Conservation (phyloP, 371 early-diverging fungal species). For the Apophysomyces trapeziformis region DNA sequence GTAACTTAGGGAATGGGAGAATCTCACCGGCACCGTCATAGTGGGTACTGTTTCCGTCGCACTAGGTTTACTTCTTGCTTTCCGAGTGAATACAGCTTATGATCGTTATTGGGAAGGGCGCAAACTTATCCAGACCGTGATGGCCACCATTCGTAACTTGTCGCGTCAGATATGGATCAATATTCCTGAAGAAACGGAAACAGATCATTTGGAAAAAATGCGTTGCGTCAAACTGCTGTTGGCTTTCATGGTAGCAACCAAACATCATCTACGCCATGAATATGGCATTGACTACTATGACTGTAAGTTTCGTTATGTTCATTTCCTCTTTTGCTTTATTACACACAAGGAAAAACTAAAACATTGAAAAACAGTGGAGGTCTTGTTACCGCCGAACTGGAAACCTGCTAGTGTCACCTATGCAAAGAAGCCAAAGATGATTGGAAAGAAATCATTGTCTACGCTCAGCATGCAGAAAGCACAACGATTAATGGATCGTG, state of each 20-base stretch:
- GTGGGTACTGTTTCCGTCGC: slow-evolving; percentile 65
- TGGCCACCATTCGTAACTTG: slow-evolving; percentile 62
- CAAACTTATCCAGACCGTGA: slow-evolving; percentile 64
- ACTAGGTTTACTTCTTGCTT: slow-evolving; percentile 75
- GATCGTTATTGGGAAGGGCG: slow-evolving; percentile 81
- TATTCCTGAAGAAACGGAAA: slow-evolving; percentile 47
- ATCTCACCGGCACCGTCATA: slow-evolving; percentile 11
- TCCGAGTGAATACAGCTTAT: slow-evolving; percentile 82
- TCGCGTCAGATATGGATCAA: slow-evolving; percentile 71
- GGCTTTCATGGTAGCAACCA: slow-evolving; percentile 71
- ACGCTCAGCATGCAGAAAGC: background rate
- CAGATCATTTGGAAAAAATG: slow-evolving; percentile 66
- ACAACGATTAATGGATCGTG: background rate
- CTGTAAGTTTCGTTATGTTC: background rate
- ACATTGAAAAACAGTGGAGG: slow-evolving; percentile 76
- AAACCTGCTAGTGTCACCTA: slow-evolving; percentile 17
- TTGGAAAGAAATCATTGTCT: slow-evolving; percentile 90
- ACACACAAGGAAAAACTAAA: slow-evolving; percentile 14
- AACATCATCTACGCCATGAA: slow-evolving; percentile 77
- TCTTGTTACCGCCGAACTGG: slow-evolving; percentile 72
- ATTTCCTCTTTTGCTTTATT: slow-evolving; percentile 12
- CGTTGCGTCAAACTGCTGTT: slow-evolving; percentile 73
- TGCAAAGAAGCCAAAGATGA: slow-evolving; percentile 68
- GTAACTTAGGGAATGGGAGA: too few species aligned
- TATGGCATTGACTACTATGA: slow-evolving; percentile 60